Base-by-base conservation (phyloP, 768 basidiomycete genomes). In the Suillus americanus region DNA sequence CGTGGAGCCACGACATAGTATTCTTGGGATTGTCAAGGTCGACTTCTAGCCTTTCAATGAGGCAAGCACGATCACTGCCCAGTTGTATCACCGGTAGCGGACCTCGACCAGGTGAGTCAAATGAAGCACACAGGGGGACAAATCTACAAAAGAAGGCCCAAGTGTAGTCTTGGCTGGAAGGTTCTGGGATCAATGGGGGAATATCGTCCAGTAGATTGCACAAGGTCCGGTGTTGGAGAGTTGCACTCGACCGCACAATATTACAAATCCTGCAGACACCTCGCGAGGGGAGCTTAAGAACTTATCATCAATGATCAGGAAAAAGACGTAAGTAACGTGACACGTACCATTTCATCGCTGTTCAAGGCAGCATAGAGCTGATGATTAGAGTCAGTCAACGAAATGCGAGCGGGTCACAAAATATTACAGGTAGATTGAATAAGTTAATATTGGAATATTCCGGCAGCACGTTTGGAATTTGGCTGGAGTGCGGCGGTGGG, bases 71-170 rank as follows among this genome's bases (percentile, higher is more conserved):
- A 20, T 28, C 56, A 7, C 18, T 59, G 56, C 38, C 18, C 0
- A 28, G 16, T 18, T 5, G 38, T 2, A 40, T 28, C 10, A 41
- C 28, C 3, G 38, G 56, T 28, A 28, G 16, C 2, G 56, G 5
- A 1, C 25, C 38, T 3, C 56, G 38, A 28, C 5, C 1, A 16
- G 38, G 56, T 10, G 56, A 59, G 7, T 41, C 38, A 28, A 59
- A 59, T 1, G 20, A 59, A 41, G 35, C 25, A 20, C 25, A 0
- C 1, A 59, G 38, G 16, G 56, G 38, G 1, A 20, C 56, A 41
- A 41, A 41, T 41, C 18, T 59, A 6, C 56, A 59, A 40, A 59
- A 59, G 3, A 59, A 59, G 25, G 38, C 38, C 56, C 56, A 59
- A 3, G 5, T 59, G 4, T 40, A 28, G 38, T 59, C 38, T 40